phyloP scores from a whole-genome alignment of 441 rosid species.

The Jatropha multifida region DNA sequence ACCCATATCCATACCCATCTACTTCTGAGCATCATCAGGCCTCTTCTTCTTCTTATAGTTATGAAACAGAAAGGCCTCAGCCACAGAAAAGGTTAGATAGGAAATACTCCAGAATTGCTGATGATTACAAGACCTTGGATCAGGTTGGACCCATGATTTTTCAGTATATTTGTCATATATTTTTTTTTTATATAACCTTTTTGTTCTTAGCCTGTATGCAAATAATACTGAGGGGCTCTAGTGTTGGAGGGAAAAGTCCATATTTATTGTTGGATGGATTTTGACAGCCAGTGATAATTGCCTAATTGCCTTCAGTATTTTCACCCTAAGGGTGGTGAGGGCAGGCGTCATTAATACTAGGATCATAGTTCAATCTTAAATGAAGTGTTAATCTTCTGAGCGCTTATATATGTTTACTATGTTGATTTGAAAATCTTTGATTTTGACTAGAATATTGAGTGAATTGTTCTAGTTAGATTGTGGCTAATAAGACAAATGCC shows the following conservation, averaged over 20 bases:
- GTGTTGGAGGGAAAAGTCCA: neutral
- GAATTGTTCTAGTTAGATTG: conserved; percentile 2
- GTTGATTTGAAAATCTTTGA: neutral
- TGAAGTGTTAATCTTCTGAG: neutral
- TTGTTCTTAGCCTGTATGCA: neutral
- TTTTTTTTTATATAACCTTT: neutral
- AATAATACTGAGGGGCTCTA: neutral
- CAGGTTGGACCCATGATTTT: conserved; percentile 43
- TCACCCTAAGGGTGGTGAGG: neutral
- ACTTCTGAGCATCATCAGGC: conserved; percentile 37
- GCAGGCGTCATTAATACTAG: neutral
- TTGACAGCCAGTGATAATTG: neutral
- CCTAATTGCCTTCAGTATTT: neutral
- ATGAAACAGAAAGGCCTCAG: conserved; percentile 36
- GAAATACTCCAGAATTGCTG: conserved; percentile 57
- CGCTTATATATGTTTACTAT: neutral
- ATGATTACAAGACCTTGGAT: conserved; percentile 52
- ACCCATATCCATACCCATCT: conserved; percentile 21
- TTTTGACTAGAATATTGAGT: neutral
- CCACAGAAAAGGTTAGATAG: conserved; percentile 45
- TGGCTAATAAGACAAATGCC: neutral
- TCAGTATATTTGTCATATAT: neutral
- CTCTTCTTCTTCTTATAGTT: conserved; percentile 27
- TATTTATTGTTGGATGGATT: neutral
- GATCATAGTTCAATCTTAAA: neutral